phyloP scores from a whole-genome alignment of 306 rosid genomes.

The Medicago ruthenica region DNA sequence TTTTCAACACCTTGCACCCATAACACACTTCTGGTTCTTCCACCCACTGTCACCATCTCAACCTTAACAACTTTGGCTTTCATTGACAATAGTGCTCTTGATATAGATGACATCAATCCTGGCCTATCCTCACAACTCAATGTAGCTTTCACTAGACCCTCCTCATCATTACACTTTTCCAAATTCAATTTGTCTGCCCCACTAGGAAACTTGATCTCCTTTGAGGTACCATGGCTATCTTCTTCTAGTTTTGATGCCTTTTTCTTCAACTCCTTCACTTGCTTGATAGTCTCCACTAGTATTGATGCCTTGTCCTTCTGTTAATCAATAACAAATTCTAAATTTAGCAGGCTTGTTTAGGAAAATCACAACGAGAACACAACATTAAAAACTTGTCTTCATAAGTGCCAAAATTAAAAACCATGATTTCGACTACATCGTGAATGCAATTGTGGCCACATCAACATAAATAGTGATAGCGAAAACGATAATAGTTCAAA shows the following conservation, averaged over 20 bases:
- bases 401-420: background rate
- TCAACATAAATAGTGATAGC: background rate
- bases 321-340: conserved; percentile 10
- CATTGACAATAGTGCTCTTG: conserved; percentile 51
- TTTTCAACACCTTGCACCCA: conserved; percentile 63
- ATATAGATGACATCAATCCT: conserved; percentile 55
- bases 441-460: background rate
- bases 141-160: conserved; percentile 59
- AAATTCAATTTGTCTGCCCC: conserved; percentile 50
- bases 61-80: conserved; percentile 61
- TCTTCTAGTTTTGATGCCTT: conserved; percentile 52
- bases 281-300: conserved; percentile 61
- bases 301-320: conserved; percentile 81
- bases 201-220: conserved; percentile 56
- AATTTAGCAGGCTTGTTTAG: conserved; percentile 9
- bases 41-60: conserved; percentile 69
- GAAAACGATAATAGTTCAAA: too few species aligned
- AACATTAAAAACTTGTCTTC: too few species aligned
- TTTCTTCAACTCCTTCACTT: conserved; percentile 61
- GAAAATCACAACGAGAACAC: background rate
- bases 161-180: conserved; percentile 48
- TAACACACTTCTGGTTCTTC: conserved; percentile 60
- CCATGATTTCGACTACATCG: background rate
- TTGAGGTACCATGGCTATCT: conserved; percentile 18
- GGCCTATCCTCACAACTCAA: conserved; percentile 68